Evolutionary conservation across 192 early-diverging fungal genomes (phyloP).

Genomic region (Chytriomyces sp.): DNA sequence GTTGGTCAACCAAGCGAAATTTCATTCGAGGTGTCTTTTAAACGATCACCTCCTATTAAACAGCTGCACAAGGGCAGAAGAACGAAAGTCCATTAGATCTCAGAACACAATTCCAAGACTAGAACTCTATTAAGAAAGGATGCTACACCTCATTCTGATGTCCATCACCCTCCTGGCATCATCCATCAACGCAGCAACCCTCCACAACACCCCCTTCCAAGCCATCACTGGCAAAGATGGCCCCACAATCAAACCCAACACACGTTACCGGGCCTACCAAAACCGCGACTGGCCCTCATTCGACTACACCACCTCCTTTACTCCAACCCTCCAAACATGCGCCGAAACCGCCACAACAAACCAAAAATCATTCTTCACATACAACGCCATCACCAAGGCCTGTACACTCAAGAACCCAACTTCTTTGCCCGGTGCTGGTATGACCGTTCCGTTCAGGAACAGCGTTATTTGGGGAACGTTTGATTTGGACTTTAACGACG

Average conservation of each 20-base stretch:
- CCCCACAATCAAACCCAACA: not conserved
- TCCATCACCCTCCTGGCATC: no score
- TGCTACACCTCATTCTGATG: no score
- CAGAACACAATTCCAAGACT: no score
- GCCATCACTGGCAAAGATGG: not conserved
- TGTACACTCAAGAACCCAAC: not conserved
- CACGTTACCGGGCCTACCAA: not conserved
- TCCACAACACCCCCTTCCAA: not conserved
- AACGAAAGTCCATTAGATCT: no score
- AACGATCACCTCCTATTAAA: no score
- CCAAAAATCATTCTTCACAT: not conserved
- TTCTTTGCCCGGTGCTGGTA: not conserved
- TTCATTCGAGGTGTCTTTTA: no score
- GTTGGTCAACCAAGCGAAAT: no score
- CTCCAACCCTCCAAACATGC: not conserved
- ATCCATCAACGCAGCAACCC: no score
- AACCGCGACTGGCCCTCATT: not conserved
- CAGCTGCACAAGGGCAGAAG: no score
- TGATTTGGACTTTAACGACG: not conserved
- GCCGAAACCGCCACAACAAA: not conserved
- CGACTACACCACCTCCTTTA: not conserved
- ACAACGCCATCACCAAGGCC: not conserved
- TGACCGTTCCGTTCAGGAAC: not conserved
- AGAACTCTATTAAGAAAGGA: no score
- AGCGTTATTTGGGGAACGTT: not conserved